These are phyloP conservation scores for Hymenotorrendiella dingleyae DNA, from an alignment of 2,329 filamentous ascomycete genomes.

Conservation along the genomic window DNA sequence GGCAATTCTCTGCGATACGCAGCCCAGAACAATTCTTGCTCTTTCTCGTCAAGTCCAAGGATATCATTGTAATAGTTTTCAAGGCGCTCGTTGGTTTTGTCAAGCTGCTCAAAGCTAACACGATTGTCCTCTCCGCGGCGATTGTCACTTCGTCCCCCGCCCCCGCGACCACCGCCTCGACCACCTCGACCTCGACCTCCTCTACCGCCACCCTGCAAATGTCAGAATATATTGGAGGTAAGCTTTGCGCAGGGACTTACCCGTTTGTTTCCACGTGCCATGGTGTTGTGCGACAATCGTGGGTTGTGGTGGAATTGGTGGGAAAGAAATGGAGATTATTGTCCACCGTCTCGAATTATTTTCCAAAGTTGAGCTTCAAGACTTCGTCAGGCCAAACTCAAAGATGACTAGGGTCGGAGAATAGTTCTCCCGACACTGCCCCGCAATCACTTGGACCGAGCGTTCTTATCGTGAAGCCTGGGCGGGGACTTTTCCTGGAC, in stretches of 20 bases:
- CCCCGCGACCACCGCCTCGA: slow-evolving; percentile 15
- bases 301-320: too few relatives aligned
- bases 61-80: slow-evolving; percentile 81
- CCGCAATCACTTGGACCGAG: too few relatives aligned
- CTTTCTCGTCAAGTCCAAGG: slow-evolving; percentile 68
- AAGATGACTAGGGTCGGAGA: too few relatives aligned
- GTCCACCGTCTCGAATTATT: too few relatives aligned
- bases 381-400: too few relatives aligned
- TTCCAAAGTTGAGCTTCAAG: too few relatives aligned
- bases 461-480: too few relatives aligned
- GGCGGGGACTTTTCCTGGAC: too few relatives aligned
- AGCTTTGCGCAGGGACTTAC: slow-evolving; percentile 15
- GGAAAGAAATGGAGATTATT: too few relatives aligned
- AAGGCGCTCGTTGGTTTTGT: slow-evolving; percentile 77
- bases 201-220: slow-evolving; percentile 14
- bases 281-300: too few relatives aligned
- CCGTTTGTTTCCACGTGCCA: slow-evolving; percentile 29
- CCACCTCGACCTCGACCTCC: slow-evolving; percentile 16
- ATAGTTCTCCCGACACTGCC: too few relatives aligned
- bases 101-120: slow-evolving; percentile 49
- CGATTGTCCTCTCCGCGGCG: slow-evolving; percentile 28
- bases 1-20: slow-evolving; percentile 79
- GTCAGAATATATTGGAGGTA: not conserved
- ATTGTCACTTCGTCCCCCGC: slow-evolving; percentile 17
- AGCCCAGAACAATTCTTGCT: slow-evolving; percentile 78